Percentiles rank a stretch among this genome's conserved stretches.
Evolutionary conservation across 1,139 yeast genomes (phyloP).

Genomic region (Diutina ranongensis): DNA sequence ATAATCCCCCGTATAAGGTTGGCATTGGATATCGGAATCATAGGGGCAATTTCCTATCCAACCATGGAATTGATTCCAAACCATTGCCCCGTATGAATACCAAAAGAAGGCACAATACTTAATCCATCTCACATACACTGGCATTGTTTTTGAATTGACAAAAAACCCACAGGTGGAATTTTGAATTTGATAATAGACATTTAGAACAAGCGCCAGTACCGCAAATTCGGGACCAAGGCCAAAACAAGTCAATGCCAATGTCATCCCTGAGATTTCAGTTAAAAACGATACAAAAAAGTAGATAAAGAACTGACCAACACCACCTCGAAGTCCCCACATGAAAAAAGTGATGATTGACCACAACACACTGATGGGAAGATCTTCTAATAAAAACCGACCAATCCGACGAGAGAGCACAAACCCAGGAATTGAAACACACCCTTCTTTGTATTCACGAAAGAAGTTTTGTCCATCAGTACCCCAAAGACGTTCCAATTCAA

Average conservation of each 20-base stretch:
- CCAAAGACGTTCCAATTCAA: slow-evolving; percentile 68
- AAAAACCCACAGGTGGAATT: slow-evolving; percentile 77
- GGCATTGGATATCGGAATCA: slow-evolving; percentile 21
- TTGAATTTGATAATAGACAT: slow-evolving; percentile 57
- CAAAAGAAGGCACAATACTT: slow-evolving; percentile 67
- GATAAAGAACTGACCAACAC: slow-evolving; percentile 35
- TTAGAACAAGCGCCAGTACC: slow-evolving; percentile 50
- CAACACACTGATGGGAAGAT: slow-evolving; percentile 47
- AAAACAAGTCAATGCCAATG: slow-evolving; percentile 44
- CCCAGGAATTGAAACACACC: slow-evolving; percentile 55
- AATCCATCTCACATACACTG: slow-evolving; percentile 80
- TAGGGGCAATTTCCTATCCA: slow-evolving; percentile 47
- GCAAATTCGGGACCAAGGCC: slow-evolving; percentile 56
- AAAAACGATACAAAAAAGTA: slow-evolving; percentile 52
- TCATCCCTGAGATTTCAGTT: slow-evolving; percentile 43
- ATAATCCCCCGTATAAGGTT: slow-evolving; percentile 41
- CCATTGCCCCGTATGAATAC: slow-evolving; percentile 64
- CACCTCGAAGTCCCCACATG: slow-evolving; percentile 52
- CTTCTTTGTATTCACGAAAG: slow-evolving; percentile 65
- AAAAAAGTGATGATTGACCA: slow-evolving; percentile 57
- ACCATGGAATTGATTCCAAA: slow-evolving; percentile 53
- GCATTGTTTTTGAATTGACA: slow-evolving; percentile 62
- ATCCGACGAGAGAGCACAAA: slow-evolving; percentile 58
- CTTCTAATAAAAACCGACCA: slow-evolving; percentile 59
- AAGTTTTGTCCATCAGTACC: slow-evolving; percentile 54